phyloP scores from a whole-genome alignment of 1,284 basidiomycete genomes.

The Rhodotorula sp. region DNA sequence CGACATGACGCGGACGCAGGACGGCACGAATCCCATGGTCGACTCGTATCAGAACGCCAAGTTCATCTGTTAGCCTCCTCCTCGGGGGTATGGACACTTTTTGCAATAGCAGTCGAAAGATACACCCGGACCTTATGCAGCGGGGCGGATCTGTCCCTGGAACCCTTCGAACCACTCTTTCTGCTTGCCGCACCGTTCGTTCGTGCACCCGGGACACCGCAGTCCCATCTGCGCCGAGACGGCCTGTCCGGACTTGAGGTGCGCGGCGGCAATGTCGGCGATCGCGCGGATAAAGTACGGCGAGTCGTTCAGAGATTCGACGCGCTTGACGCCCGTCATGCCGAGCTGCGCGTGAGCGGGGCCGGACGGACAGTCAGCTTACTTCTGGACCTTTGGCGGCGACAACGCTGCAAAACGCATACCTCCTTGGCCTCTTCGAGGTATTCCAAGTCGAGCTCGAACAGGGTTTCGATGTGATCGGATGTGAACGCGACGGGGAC shows the following conservation, averaged over 20 bases:
- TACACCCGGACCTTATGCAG: no score
- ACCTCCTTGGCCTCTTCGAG: slow-evolving; percentile 86
- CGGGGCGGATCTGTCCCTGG: background rate
- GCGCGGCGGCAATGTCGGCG: slow-evolving; percentile 84
- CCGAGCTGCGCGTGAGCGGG: slow-evolving; percentile 62
- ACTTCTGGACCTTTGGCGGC: no score
- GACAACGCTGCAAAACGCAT: slow-evolving; percentile 49
- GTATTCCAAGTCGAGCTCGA: slow-evolving; percentile 94
- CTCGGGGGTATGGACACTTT: background rate
- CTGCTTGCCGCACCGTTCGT: slow-evolving; percentile 77
- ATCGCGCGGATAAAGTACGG: slow-evolving; percentile 95
- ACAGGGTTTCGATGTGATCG: slow-evolving; percentile 98
- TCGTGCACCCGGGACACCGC: slow-evolving; percentile 90
- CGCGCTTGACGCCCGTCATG: slow-evolving; percentile 77
- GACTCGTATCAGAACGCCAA: slow-evolving; percentile 80
- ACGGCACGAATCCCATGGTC: slow-evolving; percentile 81
- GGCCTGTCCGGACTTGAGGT: slow-evolving; percentile 60
- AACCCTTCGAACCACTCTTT: slow-evolving; percentile 72
- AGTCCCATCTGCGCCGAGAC: slow-evolving; percentile 78
- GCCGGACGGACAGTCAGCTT: background rate
- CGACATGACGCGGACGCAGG: slow-evolving; percentile 63
- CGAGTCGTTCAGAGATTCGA: slow-evolving; percentile 94
- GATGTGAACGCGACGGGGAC: slow-evolving; percentile 98
- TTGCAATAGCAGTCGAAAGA: background rate
- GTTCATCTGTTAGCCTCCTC: slow-evolving; percentile 16